Evolutionary conservation across 192 early-diverging fungal genomes (phyloP).

Genomic region (Coemansia sp.): DNA sequence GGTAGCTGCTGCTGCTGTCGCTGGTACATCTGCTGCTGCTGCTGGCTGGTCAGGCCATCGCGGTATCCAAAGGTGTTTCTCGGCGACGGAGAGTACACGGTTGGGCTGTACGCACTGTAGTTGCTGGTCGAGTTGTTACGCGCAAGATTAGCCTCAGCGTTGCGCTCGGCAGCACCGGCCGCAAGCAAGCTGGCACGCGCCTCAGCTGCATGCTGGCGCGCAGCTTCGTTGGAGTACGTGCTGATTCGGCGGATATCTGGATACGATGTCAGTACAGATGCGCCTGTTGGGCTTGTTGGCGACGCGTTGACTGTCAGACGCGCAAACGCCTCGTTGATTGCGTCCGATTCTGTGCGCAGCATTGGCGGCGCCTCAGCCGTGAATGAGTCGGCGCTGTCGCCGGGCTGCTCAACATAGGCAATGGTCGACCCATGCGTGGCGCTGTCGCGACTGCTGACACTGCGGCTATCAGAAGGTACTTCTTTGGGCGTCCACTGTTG

Average conservation of each 20-base stretch:
- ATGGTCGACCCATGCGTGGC: background rate
- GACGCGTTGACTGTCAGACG: conserved; percentile 22
- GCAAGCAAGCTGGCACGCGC: conserved; percentile 52
- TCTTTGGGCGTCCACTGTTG: background rate
- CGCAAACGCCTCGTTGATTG: conserved; percentile 28
- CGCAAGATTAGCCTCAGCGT: conserved; percentile 31
- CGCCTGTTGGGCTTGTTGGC: conserved; percentile 4
- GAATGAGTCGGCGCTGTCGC: background rate
- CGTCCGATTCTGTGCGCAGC: conserved; percentile 18
- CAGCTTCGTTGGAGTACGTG: conserved; percentile 29
- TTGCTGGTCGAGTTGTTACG: conserved; percentile 12
- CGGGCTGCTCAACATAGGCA: conserved; percentile 5
- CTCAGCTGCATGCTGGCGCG: conserved; percentile 38
- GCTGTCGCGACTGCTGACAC: conserved; percentile 5
- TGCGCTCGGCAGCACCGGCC: conserved; percentile 40
- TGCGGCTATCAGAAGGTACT: background rate
- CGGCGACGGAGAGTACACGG: conserved; percentile 7
- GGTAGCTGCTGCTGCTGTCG: conserved; percentile 1
- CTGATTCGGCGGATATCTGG: conserved; percentile 28
- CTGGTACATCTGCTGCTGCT: conserved; percentile 9
- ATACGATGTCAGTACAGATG: background rate
- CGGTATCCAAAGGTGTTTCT: conserved; percentile 31
- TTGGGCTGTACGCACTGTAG: conserved; percentile 15
- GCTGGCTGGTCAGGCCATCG: background rate
- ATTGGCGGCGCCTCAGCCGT: background rate